phyloP scores from a whole-genome alignment of 2,329 filamentous ascomycete species.

The Bipolaris zeicola region DNA sequence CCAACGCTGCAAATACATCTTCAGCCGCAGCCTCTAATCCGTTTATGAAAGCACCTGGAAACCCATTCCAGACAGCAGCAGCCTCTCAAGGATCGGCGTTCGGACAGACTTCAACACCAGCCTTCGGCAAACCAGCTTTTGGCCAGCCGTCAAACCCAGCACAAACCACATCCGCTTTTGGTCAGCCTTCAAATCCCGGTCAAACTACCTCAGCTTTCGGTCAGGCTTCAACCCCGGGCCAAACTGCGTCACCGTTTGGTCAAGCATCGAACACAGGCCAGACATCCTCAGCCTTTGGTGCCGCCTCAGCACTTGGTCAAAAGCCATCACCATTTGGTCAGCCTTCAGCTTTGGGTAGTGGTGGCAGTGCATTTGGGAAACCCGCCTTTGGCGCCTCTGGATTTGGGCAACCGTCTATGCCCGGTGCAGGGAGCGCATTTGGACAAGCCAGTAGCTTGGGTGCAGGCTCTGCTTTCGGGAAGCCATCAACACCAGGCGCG shows the following conservation, averaged over 20 bases:
- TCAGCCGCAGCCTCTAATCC: slow-evolving; percentile 26
- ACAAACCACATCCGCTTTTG: slow-evolving; percentile 16
- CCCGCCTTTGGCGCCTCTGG: slow-evolving; percentile 33
- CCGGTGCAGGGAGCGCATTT: slow-evolving; percentile 29
- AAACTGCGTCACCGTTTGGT: slow-evolving; percentile 44
- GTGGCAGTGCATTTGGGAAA: slow-evolving; percentile 48
- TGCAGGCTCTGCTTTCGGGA: slow-evolving; percentile 42
- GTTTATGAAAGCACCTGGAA: slow-evolving; percentile 30
- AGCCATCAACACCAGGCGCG: slow-evolving; percentile 37
- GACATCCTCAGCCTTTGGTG: slow-evolving; percentile 46
- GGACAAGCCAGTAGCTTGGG: slow-evolving; percentile 24
- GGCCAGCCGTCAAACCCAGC: slow-evolving; percentile 46
- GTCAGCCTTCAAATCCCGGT: slow-evolving; percentile 3
- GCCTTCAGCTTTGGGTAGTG: slow-evolving; percentile 34
- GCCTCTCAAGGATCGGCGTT: slow-evolving; percentile 36
- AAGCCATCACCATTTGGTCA: slow-evolving; percentile 41
- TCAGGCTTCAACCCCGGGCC: slow-evolving; percentile 37
- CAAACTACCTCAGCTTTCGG: slow-evolving; percentile 47
- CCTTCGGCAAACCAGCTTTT: slow-evolving; percentile 46
- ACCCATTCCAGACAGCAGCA: slow-evolving; percentile 16
- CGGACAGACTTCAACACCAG: slow-evolving; percentile 45
- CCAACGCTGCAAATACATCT: slow-evolving; percentile 8
- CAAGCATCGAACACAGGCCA: slow-evolving; percentile 39
- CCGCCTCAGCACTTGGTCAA: slow-evolving; percentile 39
- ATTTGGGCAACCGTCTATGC: slow-evolving; percentile 51